phyloP scores from a whole-genome alignment of 2,329 filamentous ascomycete species.

The Bipolaris gigantea region DNA sequence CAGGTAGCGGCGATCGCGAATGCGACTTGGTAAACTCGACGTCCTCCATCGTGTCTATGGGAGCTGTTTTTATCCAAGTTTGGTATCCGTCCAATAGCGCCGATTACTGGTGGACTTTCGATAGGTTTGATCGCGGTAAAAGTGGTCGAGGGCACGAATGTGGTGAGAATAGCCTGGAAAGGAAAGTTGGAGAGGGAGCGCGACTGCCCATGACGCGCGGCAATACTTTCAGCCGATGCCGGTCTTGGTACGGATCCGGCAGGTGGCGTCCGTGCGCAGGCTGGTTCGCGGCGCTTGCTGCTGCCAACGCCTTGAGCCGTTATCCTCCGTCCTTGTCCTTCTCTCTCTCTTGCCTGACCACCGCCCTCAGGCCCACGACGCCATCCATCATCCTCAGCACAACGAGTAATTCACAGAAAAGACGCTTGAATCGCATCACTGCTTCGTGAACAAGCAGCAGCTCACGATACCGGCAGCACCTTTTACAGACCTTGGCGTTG shows the following conservation, averaged over 20 bases:
- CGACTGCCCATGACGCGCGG: slow-evolving; percentile 30
- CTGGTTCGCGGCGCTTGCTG: slow-evolving; percentile 4
- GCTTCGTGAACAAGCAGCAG: background rate
- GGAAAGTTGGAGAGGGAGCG: slow-evolving; percentile 19
- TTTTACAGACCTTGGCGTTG: background rate
- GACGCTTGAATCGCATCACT: background rate
- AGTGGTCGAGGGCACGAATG: slow-evolving; percentile 6
- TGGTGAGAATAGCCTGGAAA: slow-evolving; percentile 14
- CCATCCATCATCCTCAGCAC: background rate
- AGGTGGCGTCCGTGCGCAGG: slow-evolving; percentile 3
- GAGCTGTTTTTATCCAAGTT: background rate
- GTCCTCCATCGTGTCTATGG: slow-evolving; percentile 45
- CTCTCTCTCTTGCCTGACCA: slow-evolving; percentile 10
- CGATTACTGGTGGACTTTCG: background rate
- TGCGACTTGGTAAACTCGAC: slow-evolving; percentile 46
- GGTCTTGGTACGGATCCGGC: slow-evolving; percentile 13
- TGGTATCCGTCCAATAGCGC: background rate
- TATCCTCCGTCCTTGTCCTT: slow-evolving; percentile 5
- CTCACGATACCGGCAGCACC: slow-evolving; percentile 1
- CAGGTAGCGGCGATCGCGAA: slow-evolving; percentile 47
- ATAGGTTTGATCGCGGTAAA: background rate
- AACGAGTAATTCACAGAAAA: background rate
- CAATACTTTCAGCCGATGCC: slow-evolving; percentile 16
- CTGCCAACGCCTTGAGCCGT: slow-evolving; percentile 6
- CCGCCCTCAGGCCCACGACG: slow-evolving; percentile 5